Evolutionary conservation across 352 stramenopile species (phyloP).

Genomic region (Stephanocyclus meneghinianus): DNA sequence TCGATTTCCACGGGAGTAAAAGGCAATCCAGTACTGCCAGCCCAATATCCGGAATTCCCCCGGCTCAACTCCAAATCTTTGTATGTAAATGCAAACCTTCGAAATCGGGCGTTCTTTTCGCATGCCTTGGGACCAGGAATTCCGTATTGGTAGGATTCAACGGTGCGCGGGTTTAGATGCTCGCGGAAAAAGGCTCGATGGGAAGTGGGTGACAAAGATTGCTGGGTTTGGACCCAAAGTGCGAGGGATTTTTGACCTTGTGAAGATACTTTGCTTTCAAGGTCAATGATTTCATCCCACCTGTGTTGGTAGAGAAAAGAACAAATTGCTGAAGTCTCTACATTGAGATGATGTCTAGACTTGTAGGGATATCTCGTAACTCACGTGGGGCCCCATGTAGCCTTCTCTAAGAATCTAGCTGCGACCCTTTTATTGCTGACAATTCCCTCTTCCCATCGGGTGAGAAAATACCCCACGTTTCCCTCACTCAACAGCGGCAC

Average conservation of each 20-base stretch:
- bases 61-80: conserved; percentile 37
- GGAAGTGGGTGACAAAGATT: conserved; percentile 5
- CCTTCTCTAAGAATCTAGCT: conserved; percentile 38
- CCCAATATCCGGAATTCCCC: background rate
- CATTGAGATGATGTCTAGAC: background rate
- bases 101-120: conserved; percentile 33
- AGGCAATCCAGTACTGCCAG: conserved; percentile 30
- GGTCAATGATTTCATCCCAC: conserved; percentile 18
- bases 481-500: conserved; percentile 2
- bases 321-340: background rate
- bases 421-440: background rate
- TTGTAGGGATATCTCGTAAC: background rate
- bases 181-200: conserved; percentile 30
- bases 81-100: conserved; percentile 45
- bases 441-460: background rate
- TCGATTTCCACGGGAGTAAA: conserved; percentile 33
- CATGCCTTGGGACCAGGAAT: conserved; percentile 44
- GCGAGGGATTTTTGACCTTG: conserved; percentile 8
- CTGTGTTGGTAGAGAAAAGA: conserved; percentile 6
- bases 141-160: conserved; percentile 26
- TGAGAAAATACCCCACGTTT: conserved; percentile 30
- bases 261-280: background rate
- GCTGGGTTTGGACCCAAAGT: conserved; percentile 23
- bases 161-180: conserved; percentile 18
- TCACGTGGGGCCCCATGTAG: conserved; percentile 25